Evolutionary conservation across 441 rosid species (phyloP).

Genomic region (Erodium texanum): DNA sequence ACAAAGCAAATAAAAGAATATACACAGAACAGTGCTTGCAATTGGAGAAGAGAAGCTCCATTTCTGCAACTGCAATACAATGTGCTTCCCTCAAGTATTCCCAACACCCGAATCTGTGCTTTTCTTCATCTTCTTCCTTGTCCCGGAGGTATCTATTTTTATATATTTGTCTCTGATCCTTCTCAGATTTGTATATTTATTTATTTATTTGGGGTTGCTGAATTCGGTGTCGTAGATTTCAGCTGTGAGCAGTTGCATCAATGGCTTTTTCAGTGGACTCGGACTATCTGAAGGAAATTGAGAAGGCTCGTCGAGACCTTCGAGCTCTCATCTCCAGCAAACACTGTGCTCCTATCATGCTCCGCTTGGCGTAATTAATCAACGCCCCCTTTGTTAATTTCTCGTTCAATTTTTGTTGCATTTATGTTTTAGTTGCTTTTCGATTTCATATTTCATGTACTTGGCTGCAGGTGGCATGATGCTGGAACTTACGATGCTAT

Average conservation of each 20-base stretch:
- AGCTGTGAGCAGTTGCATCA: neutral
- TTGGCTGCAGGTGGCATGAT: conserved; percentile 62
- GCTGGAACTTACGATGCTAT: conserved; percentile 83
- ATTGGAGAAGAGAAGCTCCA: too few relatives aligned
- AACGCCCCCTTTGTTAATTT: neutral
- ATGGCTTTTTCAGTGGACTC: conserved; percentile 24
- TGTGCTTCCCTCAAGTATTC: neutral
- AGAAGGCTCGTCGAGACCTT: conserved; percentile 62
- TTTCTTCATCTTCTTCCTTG: neutral
- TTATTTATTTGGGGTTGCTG: neutral
- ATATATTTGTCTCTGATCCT: neutral
- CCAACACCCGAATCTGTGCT: neutral
- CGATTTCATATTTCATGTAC: neutral
- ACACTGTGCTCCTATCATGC: conserved; percentile 74
- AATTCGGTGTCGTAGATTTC: neutral
- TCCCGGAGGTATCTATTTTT: neutral
- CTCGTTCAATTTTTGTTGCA: neutral
- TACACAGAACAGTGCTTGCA: too few relatives aligned
- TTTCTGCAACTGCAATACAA: too few relatives aligned
- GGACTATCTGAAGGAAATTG: conserved; percentile 58
- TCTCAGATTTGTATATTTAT: neutral
- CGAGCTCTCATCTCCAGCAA: conserved; percentile 59
- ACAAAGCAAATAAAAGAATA: too few relatives aligned
- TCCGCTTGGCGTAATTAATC: conserved; percentile 66
- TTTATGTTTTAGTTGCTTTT: neutral